Base-by-base conservation (phyloP, 192 early-diverging fungal species). In the Coemansia sp. region DNA sequence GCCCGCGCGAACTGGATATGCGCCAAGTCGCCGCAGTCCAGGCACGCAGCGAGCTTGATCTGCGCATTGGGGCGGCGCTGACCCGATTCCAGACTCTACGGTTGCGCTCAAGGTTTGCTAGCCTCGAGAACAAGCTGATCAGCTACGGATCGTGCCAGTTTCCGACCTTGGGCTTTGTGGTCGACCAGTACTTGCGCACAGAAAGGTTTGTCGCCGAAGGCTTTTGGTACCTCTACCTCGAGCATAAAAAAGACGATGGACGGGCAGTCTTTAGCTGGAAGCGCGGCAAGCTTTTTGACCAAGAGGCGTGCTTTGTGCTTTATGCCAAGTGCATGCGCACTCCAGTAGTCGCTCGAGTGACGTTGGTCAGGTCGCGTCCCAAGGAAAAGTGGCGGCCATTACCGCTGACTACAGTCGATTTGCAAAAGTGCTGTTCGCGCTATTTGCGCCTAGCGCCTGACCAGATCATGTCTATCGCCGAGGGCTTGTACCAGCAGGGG, bases 71-170 rank as follows among this genome's bases (percentile, higher is more conserved):
- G 0, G 91, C 94, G 2, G 91, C 93, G 0, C 94, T 97, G 68
- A 98, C 96, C 9, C 82, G 97, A n/a, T 93, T 96, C 60, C 93
- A 95, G 76, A 95, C 96, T 0, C 43, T 96, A 11, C 70, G 74
- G 11, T 82, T 98, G 22, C 79, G 78, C 58, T 46, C 62, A 15
- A 59, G 84, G 24, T 93, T 93, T 64, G 37, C 58, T 0, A 86
- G 83, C 14, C 60, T 91, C 0, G 45, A 84, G 15, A 83, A 87
- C 3, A 86, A 86, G 60, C 35, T 96, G 5, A 72, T 99, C 12
- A 95, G 93, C 74, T 98, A 92, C 81, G 97, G 96, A 6, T 86
- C 93, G 11, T 99, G 97, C 74, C 97, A 99, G 76, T 96, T 99
- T 47, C 97, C 97, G 3, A 98, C 96, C 0, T 64, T 99, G 12